phyloP scores from a whole-genome alignment of 352 stramenopile species.

The Pythium periplocum region DNA sequence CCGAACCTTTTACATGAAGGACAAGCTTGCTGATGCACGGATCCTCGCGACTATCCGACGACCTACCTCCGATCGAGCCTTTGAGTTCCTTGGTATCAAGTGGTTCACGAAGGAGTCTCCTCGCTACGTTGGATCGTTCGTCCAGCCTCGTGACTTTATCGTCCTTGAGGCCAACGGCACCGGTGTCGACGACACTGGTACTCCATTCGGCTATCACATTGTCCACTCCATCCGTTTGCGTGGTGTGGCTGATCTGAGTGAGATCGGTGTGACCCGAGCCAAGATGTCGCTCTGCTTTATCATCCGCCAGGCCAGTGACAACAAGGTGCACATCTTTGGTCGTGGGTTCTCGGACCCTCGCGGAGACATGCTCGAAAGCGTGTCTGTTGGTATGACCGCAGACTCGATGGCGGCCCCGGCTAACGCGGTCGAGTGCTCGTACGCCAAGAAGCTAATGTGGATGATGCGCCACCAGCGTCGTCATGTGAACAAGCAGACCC shows the following conservation, averaged over 20 bases:
- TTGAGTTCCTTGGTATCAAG: conserved; percentile 42
- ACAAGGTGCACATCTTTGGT: conserved; percentile 40
- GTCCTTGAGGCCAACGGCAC: conserved; percentile 43
- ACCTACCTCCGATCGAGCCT: conserved; percentile 22
- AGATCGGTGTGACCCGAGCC: conserved; percentile 29
- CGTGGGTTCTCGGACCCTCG: conserved; percentile 36
- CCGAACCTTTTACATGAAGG: conserved; percentile 23
- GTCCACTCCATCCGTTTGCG: conserved; percentile 45
- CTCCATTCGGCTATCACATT: conserved; percentile 41
- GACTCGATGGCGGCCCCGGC: conserved; percentile 29
- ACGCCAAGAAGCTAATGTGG: conserved; percentile 67
- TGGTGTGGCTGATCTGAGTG: conserved; percentile 23
- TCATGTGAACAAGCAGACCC: neutral
- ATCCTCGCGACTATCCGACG: conserved; percentile 25
- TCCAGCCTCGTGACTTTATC: conserved; percentile 46
- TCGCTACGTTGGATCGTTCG: conserved; percentile 17
- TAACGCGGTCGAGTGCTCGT: conserved; percentile 44
- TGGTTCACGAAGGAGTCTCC: conserved; percentile 29
- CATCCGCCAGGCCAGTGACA: conserved; percentile 16
- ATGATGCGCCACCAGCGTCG: conserved; percentile 20
- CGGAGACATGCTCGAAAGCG: conserved; percentile 22
- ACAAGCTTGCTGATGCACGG: conserved; percentile 19
- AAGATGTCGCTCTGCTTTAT: conserved; percentile 40
- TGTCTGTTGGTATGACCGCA: conserved; percentile 31
- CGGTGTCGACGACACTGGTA: conserved; percentile 28